Percentiles rank a stretch among this genome's conserved stretches.
These are phyloP conservation scores for Ganoderma leucocontextum DNA, from an alignment of 1,284 basidiomycete species.

Conservation along the genomic window DNA sequence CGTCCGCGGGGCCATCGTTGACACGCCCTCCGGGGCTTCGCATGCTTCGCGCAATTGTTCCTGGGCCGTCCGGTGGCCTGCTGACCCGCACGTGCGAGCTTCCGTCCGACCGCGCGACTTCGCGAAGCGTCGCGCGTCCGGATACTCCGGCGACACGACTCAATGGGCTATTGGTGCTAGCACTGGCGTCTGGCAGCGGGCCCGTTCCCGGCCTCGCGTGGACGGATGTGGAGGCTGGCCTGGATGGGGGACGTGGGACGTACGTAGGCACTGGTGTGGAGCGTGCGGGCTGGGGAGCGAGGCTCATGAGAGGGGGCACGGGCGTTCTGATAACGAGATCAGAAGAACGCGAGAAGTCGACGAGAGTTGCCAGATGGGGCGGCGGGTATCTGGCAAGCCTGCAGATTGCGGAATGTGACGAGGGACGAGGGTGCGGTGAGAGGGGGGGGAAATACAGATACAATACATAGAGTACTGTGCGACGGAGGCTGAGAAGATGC, in stretches of 20 bases:
- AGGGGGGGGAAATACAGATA: not conserved
- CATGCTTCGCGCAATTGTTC: constrained; percentile 1
- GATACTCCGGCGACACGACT: constrained; percentile 9
- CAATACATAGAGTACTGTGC: not conserved
- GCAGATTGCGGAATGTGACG: constrained; percentile 1
- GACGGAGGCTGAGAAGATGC: constrained; percentile 4
- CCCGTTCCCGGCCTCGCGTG: constrained; percentile 3
- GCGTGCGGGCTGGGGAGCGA: not conserved
- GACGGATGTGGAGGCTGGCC: constrained; percentile 5
- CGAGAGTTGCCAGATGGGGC: constrained; percentile 1
- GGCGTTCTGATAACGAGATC: constrained; percentile 11
- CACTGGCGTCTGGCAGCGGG: constrained; percentile 8
- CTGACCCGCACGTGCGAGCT: not conserved
- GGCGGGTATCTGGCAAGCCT: constrained; percentile 2
- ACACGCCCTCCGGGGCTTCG: not conserved
- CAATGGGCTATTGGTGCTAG: too few species aligned
- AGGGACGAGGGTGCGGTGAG: not conserved
- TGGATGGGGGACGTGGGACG: not conserved
- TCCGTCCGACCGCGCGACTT: constrained; percentile 6
- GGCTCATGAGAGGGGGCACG: not conserved
- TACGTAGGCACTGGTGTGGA: not conserved
- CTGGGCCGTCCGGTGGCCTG: not conserved
- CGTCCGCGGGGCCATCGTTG: not conserved
- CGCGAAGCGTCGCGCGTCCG: constrained; percentile 10
- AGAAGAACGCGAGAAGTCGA: constrained; percentile 1